A percentile compares a stretch with the other conserved stretches of the same genome.
Conservation (phyloP, 2,329 filamentous ascomycete genomes). For the Fusarium heterosporum region DNA sequence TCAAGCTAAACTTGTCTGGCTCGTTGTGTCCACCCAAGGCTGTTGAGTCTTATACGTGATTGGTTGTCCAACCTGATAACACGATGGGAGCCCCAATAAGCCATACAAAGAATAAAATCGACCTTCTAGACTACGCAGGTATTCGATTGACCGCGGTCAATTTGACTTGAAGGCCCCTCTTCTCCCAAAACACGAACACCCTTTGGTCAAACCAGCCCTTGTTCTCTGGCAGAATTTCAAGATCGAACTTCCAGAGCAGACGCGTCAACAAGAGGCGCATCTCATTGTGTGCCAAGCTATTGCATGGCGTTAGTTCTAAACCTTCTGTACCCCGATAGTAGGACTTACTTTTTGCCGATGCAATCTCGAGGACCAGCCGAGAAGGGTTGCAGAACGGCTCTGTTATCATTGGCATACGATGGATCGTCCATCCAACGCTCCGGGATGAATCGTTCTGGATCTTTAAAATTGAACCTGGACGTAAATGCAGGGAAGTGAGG, state of each 20-base stretch:
- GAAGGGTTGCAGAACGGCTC: not conserved
- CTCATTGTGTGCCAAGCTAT: slow-evolving; percentile 9
- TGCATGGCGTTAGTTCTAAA: not conserved
- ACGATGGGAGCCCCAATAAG: too few relatives aligned
- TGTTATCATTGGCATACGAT: not conserved
- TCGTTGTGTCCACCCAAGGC: too few relatives aligned
- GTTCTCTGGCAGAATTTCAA: not conserved
- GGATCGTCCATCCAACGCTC: slow-evolving; percentile 14
- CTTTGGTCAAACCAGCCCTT: not conserved
- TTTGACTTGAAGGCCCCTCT: not conserved
- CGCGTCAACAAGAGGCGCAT: slow-evolving; percentile 14
- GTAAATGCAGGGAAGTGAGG: slow-evolving; percentile 2
- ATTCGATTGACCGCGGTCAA: not conserved
- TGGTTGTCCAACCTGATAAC: too few relatives aligned
- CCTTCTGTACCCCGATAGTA: fast-evolving
- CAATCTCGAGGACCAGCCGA: slow-evolving; percentile 11
- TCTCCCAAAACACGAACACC: slow-evolving; percentile 2
- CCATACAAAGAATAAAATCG: too few relatives aligned
- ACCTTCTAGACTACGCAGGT: too few relatives aligned
- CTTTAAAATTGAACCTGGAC: slow-evolving; percentile 2
- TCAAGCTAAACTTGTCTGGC: too few relatives aligned
- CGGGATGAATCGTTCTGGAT: not conserved
- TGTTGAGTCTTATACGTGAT: too few relatives aligned
- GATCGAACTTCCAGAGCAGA: slow-evolving; percentile 18
- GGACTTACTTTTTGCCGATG: slow-evolving; percentile 17